Conservation (phyloP, 2,329 filamentous ascomycete species). For the Pseudomassariella vexata region DNA sequence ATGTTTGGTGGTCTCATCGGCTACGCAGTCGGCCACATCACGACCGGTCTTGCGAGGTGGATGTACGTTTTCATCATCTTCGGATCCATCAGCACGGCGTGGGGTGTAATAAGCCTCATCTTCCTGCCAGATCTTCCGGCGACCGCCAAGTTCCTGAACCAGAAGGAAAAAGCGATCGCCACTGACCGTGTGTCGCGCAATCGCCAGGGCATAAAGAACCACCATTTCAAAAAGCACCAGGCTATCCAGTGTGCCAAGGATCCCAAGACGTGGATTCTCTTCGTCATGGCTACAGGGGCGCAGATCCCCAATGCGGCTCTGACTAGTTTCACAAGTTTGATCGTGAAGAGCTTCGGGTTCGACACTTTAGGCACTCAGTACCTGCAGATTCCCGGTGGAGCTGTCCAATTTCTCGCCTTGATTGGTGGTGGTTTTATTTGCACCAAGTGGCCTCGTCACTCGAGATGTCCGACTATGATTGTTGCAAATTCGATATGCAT, state of each 20-base stretch:
- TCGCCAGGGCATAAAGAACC: conserved; percentile 47
- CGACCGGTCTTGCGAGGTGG: conserved; percentile 21
- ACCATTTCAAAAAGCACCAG: conserved; percentile 39
- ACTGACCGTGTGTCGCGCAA: conserved; percentile 46
- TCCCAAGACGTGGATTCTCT: conserved; percentile 49
- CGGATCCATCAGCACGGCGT: conserved; percentile 47
- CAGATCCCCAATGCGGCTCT: conserved; percentile 52
- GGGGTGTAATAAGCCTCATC: conserved; percentile 51
- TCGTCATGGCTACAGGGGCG: conserved; percentile 45
- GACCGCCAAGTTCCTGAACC: conserved; percentile 54
- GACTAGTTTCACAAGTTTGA: conserved; percentile 33
- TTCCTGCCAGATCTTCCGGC: conserved; percentile 57
- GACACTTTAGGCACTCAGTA: conserved; percentile 47
- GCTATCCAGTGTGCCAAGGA: conserved; percentile 41
- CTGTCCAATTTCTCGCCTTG: conserved; percentile 48
- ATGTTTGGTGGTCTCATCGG: conserved; percentile 56
- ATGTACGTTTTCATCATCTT: conserved; percentile 50
- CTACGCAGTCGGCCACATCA: conserved; percentile 56
- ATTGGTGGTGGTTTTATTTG: conserved; percentile 45
- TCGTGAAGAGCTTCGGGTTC: conserved; percentile 26
- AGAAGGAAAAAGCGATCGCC: conserved; percentile 49
- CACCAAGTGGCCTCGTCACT: conserved; percentile 41
- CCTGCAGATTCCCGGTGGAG: conserved; percentile 55
- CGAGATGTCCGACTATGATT: conserved; percentile 50
- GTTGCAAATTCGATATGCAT: conserved; percentile 50